Conservation (phyloP, 768 basidiomycete genomes). For the Leccinum subgranulosum region DNA sequence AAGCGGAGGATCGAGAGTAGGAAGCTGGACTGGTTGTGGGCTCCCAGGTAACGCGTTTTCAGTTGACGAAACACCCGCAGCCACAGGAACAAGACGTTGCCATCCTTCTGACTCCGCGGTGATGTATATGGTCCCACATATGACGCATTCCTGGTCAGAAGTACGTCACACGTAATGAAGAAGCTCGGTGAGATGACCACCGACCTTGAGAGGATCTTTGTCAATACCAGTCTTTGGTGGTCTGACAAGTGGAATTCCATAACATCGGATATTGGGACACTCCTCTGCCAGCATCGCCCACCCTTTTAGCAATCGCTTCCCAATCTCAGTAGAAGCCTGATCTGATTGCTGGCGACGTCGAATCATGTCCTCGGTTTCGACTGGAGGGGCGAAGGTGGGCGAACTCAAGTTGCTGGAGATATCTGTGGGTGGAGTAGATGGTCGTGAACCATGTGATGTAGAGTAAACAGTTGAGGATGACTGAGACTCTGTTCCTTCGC, state of each 20-base stretch:
- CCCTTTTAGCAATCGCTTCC: constrained; percentile 70
- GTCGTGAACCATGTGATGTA: constrained; percentile 51
- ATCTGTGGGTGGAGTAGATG: constrained; percentile 80
- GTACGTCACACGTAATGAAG: constrained; percentile 1
- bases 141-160: constrained; percentile 67
- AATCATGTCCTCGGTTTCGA: constrained; percentile 61
- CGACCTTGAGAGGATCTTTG: constrained; percentile 66
- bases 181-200: constrained; percentile 12
- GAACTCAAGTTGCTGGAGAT: constrained; percentile 59
- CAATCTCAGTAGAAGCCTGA: constrained; percentile 74
- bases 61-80: constrained; percentile 4
- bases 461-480: constrained; percentile 44
- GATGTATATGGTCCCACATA: constrained; percentile 63
- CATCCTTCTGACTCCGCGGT: constrained; percentile 53
- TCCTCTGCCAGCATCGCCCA: constrained; percentile 92
- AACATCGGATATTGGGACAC: constrained; percentile 66
- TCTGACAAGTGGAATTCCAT: constrained; percentile 80
- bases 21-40: constrained; percentile 30
- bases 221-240: constrained; percentile 62
- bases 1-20: constrained; percentile 30
- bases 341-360: constrained; percentile 81
- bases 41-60: constrained; percentile 3
- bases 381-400: constrained; percentile 59
- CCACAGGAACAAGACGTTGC: constrained; percentile 40
- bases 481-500: constrained; percentile 26